A percentile compares a stretch with the other conserved stretches of the same genome.
Conservation (phyloP, 768 basidiomycete species). For the Mrakia hoshinonis region DNA sequence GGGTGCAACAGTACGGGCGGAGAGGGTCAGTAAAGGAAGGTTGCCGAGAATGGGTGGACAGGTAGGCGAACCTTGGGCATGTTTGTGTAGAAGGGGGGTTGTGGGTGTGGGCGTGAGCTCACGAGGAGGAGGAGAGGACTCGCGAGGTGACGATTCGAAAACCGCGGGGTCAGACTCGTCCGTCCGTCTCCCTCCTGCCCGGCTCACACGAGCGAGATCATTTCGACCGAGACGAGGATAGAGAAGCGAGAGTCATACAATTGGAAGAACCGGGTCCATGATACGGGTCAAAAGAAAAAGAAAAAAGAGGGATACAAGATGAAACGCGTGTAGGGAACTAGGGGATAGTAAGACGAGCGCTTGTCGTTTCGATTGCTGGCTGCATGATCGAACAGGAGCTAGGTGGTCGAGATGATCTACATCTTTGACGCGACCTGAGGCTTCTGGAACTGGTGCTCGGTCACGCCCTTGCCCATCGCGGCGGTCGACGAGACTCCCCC, state of each 20-base stretch:
- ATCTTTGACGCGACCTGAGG: conserved; percentile 11
- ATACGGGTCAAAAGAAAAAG: too few relatives aligned
- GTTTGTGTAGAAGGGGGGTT: neutral
- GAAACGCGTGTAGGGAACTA: too few relatives aligned
- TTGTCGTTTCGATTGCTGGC: too few relatives aligned
- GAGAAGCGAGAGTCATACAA: too few relatives aligned
- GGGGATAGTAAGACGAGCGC: too few relatives aligned
- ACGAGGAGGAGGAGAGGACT: neutral
- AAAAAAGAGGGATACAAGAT: too few relatives aligned
- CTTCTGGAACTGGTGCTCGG: conserved; percentile 38
- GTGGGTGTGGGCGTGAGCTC: neutral
- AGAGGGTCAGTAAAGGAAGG: neutral
- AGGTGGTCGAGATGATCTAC: neutral
- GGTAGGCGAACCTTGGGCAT: conserved; percentile 7
- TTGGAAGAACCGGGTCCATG: too few relatives aligned
- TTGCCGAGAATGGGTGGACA: neutral
- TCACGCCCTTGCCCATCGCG: conserved; percentile 98
- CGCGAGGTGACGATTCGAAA: neutral
- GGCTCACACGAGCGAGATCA: neutral
- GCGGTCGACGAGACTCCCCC: conserved; percentile 93
- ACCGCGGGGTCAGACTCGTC: neutral
- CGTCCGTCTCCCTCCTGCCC: neutral
- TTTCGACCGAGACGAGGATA: neutral
- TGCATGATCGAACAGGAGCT: neutral
- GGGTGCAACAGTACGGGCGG: neutral